Conservation (phyloP, 2,329 filamentous ascomycete genomes). For the Venturia asperata region DNA sequence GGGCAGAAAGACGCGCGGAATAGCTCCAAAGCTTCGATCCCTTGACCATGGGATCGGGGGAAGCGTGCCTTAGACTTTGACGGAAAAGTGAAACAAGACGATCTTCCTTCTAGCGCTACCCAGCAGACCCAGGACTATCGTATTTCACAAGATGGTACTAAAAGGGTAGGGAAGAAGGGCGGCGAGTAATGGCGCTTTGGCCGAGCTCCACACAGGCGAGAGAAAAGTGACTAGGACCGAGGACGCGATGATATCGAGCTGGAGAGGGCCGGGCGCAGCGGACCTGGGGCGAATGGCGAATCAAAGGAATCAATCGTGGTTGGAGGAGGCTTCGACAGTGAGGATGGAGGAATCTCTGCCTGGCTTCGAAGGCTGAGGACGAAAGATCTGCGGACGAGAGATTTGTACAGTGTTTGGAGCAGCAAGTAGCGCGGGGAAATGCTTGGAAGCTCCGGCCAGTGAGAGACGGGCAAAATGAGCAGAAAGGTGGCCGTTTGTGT, state of each 20-base stretch:
- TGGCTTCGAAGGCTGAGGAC: not conserved
- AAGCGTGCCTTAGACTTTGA: conserved; percentile 14
- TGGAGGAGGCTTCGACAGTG: not conserved
- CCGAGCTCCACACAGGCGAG: conserved; percentile 7
- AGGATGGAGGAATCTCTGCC: not conserved
- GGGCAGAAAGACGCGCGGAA: conserved; percentile 12
- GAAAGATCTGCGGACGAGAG: not conserved
- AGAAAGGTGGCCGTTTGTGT: not conserved
- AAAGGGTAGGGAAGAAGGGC: conserved; percentile 9
- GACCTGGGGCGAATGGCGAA: not conserved
- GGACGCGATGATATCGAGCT: not conserved
- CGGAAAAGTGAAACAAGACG: conserved; percentile 17
- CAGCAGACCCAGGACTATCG: conserved; percentile 10
- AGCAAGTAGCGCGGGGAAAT: not conserved
- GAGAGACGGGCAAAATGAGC: not conserved
- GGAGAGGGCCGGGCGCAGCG: not conserved
- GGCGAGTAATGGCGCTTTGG: conserved; percentile 9
- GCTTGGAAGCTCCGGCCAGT: not conserved
- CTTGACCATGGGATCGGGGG: conserved; percentile 12
- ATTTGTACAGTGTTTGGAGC: not conserved
- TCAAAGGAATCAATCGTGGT: not conserved
- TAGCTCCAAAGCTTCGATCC: conserved; percentile 8
- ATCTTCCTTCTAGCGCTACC: conserved; percentile 11
- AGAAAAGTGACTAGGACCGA: conserved; percentile 1
- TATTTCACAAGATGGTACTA: conserved; percentile 10